These are phyloP conservation scores for Neoarthrinium moseri DNA, from an alignment of 2,329 filamentous ascomycete species.

Conservation along the genomic window DNA sequence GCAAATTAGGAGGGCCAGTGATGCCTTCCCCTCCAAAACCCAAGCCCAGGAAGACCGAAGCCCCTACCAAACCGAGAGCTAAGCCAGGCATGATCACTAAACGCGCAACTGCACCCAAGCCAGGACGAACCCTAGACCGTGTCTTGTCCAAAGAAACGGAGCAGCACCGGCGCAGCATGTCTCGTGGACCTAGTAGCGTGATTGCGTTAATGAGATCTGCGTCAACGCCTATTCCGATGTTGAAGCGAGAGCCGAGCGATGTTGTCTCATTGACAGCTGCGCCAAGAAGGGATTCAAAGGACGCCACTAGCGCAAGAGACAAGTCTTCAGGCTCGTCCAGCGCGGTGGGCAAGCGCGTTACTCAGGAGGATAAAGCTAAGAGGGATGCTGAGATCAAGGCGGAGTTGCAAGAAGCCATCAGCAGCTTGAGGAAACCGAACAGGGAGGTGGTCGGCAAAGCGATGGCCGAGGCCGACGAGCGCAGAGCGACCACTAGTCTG, in stretches of 20 bases:
- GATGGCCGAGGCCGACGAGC: constrained; percentile 66
- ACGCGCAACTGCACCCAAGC: constrained; percentile 39
- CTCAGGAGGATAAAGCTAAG: constrained; percentile 56
- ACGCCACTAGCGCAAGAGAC: constrained; percentile 49
- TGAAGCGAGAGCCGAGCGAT: constrained; percentile 72
- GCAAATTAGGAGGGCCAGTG: constrained; percentile 72
- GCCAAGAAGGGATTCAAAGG: constrained; percentile 39
- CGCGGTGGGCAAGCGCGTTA: constrained; percentile 45
- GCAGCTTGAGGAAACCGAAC: constrained; percentile 72
- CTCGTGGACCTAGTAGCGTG: constrained; percentile 54
- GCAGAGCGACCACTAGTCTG: constrained; percentile 48
- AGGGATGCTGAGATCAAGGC: constrained; percentile 68
- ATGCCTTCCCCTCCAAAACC: constrained; percentile 54
- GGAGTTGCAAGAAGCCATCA: constrained; percentile 72
- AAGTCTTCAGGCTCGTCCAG: constrained; percentile 37
- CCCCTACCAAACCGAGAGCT: constrained; percentile 39
- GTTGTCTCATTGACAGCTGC: constrained; percentile 48
- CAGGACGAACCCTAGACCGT: constrained; percentile 56
- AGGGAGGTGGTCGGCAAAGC: constrained; percentile 66
- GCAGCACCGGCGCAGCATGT: constrained; percentile 53
- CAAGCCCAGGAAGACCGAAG: constrained; percentile 47
- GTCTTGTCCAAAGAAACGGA: constrained; percentile 57
- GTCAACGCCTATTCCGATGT: constrained; percentile 58
- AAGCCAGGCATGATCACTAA: constrained; percentile 54
- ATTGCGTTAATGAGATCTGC: constrained; percentile 68